Conservation (phyloP, 2,329 filamentous ascomycete genomes). For the Aspergillus pseudoviridinutans region DNA sequence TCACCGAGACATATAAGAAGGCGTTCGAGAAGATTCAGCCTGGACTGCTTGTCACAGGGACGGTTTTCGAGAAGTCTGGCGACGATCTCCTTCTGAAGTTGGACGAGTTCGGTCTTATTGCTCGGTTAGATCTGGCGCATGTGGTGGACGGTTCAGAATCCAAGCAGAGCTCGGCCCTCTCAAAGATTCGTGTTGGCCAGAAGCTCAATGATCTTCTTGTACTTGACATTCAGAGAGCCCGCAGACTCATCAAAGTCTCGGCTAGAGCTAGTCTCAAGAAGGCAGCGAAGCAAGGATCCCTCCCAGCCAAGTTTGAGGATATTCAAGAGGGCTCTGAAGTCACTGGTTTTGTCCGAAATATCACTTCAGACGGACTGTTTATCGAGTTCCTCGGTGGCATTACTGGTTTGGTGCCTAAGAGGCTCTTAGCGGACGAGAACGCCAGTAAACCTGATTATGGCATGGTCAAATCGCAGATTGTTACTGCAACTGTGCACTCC, state of each 20-base stretch:
- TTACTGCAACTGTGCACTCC: constrained; percentile 68
- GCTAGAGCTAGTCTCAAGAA: constrained; percentile 80
- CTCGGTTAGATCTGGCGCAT: constrained; percentile 71
- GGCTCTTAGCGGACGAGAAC: constrained; percentile 68
- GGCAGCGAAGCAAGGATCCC: constrained; percentile 65
- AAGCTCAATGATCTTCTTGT: constrained; percentile 77
- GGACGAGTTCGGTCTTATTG: constrained; percentile 68
- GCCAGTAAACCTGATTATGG: constrained; percentile 70
- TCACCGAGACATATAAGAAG: constrained; percentile 69
- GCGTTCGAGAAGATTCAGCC: constrained; percentile 70
- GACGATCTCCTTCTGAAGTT: constrained; percentile 76
- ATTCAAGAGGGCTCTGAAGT: constrained; percentile 65
- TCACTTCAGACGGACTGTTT: constrained; percentile 76
- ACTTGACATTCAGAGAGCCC: constrained; percentile 77
- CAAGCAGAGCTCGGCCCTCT: constrained; percentile 72
- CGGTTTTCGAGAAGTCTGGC: constrained; percentile 74
- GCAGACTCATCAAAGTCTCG: constrained; percentile 70
- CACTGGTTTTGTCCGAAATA: constrained; percentile 79
- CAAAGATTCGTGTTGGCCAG: constrained; percentile 80
- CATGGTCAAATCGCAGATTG: constrained; percentile 69
- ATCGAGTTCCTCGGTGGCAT: constrained; percentile 80
- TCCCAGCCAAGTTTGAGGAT: constrained; percentile 70
- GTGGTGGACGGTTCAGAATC: constrained; percentile 78
- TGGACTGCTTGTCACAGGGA: constrained; percentile 72
- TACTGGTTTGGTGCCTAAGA: constrained; percentile 75